Evolutionary conservation across 176 grass and related monocot genomes (phyloP).

Genomic region (Paspalum vaginatum): DNA sequence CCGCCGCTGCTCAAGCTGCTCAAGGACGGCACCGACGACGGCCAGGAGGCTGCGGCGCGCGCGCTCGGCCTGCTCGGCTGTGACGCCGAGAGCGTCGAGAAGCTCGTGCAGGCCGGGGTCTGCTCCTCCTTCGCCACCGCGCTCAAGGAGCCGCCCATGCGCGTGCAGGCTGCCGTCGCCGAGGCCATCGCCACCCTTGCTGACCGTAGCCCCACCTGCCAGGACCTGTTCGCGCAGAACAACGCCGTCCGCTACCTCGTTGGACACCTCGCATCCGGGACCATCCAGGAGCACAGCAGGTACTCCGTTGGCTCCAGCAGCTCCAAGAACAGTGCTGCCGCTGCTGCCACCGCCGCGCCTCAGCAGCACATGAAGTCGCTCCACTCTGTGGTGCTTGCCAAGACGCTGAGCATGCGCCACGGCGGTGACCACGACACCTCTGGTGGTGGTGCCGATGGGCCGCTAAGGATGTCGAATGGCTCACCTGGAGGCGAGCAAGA

Average conservation of each 20-base stretch:
- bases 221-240: slow-evolving; percentile 82
- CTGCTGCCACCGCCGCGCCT: background rate
- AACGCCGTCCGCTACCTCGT: slow-evolving; percentile 76
- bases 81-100: slow-evolving; percentile 57
- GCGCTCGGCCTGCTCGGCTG: slow-evolving; percentile 66
- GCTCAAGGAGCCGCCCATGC: slow-evolving; percentile 76
- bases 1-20: slow-evolving; percentile 69
- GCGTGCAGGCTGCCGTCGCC: slow-evolving; percentile 71
- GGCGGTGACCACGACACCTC: background rate
- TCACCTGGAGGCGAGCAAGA: slow-evolving; percentile 12
- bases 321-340: slow-evolving; percentile 37
- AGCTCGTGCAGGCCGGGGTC: slow-evolving; percentile 63
- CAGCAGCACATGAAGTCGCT: slow-evolving; percentile 53
- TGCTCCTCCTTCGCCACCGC: slow-evolving; percentile 66
- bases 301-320: slow-evolving; percentile 60
- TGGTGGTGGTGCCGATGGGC: background rate
- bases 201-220: slow-evolving; percentile 53
- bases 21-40: slow-evolving; percentile 73
- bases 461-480: background rate
- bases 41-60: slow-evolving; percentile 64
- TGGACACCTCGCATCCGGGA: slow-evolving; percentile 78
- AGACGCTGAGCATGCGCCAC: slow-evolving; percentile 54
- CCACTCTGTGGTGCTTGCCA: slow-evolving; percentile 71
- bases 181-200: slow-evolving; percentile 66
- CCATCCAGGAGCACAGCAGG: slow-evolving; percentile 90